A percentile compares a stretch with the other conserved stretches of the same genome.
Evolutionary conservation across 225 moss, liverwort and hornwort species (phyloP).

Genomic region (Bryoerythrophyllum caledonicum): DNA sequence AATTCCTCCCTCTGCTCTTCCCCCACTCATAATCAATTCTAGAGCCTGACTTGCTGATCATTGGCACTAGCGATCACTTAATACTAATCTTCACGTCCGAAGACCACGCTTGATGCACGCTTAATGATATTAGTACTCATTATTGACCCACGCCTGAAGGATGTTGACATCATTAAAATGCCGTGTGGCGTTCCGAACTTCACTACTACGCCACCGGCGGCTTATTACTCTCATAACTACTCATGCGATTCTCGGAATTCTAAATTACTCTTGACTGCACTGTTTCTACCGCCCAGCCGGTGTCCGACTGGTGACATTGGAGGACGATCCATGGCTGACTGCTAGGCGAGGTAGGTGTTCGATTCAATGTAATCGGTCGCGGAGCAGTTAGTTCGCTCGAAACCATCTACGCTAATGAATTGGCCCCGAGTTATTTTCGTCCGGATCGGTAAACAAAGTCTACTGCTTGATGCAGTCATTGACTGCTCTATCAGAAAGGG

Average conservation of each 20-base stretch:
- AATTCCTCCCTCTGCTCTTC: background rate
- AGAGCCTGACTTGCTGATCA: background rate
- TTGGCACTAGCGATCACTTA: slow-evolving; percentile 1
- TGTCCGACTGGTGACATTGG: background rate
- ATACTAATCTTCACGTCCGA: background rate
- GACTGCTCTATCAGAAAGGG: slow-evolving; percentile 4
- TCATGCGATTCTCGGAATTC: background rate
- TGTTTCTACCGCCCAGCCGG: background rate
- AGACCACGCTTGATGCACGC: slow-evolving; percentile 7
- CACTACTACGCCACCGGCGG: background rate
- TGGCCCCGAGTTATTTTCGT: background rate
- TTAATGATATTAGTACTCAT: background rate
- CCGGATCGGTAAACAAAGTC: background rate
- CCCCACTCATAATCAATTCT: background rate
- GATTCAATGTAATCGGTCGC: background rate
- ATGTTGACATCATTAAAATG: background rate
- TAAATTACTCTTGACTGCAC: background rate
- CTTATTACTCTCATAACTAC: background rate
- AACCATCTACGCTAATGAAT: background rate
- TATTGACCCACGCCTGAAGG: background rate
- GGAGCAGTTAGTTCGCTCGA: background rate
- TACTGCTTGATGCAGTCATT: background rate
- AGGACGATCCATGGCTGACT: background rate
- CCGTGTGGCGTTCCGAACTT: background rate
- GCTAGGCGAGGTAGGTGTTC: background rate